Evolutionary conservation across 371 early-diverging fungal species (phyloP), one percentile per base, ranked within the genome.

Genomic region (Amoeboaphelidium protococcarum): DNA sequence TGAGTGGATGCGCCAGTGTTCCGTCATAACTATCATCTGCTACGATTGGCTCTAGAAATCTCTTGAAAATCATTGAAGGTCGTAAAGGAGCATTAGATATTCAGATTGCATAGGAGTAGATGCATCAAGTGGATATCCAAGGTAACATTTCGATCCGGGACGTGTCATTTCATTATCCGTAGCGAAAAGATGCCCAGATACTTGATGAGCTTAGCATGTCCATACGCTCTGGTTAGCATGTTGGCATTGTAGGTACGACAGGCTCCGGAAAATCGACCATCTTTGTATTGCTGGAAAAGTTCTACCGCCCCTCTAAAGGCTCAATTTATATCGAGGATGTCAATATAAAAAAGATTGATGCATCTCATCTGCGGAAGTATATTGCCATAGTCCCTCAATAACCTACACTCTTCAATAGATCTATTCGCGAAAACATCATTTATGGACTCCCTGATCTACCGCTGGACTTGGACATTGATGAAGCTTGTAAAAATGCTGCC

Each of bases 201-300:
- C n/a, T n/a, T n/a, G n/a, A n/a, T n/a, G n/a, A n/a, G n/a, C n/a
- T n/a, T n/a, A n/a, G n/a, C n/a, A n/a, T n/a, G n/a, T n/a, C n/a
- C n/a, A n/a, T n/a, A n/a, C n/a, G n/a, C n/a, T n/a, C n/a, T n/a
- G n/a, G n/a, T n/a, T n/a, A n/a, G n/a, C n/a, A n/a, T n/a, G n/a
- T 65, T 26, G 70, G 68, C 3, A 53, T 72, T 6, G 70, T 72
- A 16, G 70, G 69, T 59, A 50, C 40, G 40, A 65, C 4, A 4
- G 42, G 22, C 22, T 16, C 21, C 13, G 42, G 42, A 22, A 46
- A 46, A 21, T 12, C 12, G 3, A 48, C 26, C 13, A 51, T 4
- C 49, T 65, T 31, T 21, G 24, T 2, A 19, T 23, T 44, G 26
- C 21, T 40, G 2, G 24, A 13, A 40, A 48, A 27, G 23, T 26